A percentile compares a stretch with the other conserved stretches of the same genome.
Conservation (phyloP, 2,329 filamentous ascomycete genomes). For the Clonostachys chloroleuca region DNA sequence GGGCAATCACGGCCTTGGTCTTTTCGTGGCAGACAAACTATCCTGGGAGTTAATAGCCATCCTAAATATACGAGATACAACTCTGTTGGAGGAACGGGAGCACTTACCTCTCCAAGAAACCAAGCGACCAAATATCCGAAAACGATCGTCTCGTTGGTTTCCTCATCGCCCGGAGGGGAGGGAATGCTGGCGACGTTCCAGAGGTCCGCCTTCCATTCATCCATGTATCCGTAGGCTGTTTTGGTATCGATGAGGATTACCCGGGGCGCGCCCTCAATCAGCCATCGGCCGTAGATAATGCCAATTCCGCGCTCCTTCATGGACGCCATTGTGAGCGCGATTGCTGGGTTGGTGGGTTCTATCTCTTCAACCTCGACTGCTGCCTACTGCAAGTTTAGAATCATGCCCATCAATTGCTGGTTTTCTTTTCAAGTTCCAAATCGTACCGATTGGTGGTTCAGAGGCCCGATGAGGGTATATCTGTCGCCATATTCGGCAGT, state of each 20-base stretch:
- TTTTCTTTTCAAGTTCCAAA: background rate
- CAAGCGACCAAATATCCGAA: constrained; percentile 97
- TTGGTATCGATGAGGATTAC: constrained; percentile 94
- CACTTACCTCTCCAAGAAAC: constrained; percentile 90
- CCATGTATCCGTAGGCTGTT: constrained; percentile 82
- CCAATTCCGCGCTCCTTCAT: constrained; percentile 92
- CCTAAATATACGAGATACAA: background rate
- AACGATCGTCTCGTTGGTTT: constrained; percentile 96
- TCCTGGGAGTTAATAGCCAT: constrained; percentile 6
- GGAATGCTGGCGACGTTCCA: constrained; percentile 93
- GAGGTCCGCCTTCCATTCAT: constrained; percentile 96
- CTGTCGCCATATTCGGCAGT: constrained; percentile 97
- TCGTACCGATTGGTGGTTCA: constrained; percentile 84
- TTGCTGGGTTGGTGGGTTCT: constrained; percentile 73
- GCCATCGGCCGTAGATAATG: constrained; percentile 91
- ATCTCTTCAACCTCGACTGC: constrained; percentile 97
- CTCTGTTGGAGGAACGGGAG: background rate
- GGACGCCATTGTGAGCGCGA: constrained; percentile 78
- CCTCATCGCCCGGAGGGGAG: constrained; percentile 84
- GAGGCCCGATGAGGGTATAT: constrained; percentile 91
- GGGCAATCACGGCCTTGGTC: constrained; percentile 86
- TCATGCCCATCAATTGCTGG: background rate
- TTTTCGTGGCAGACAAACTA: constrained; percentile 94
- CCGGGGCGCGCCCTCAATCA: constrained; percentile 92
- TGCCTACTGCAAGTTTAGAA: constrained; percentile 51